A percentile compares a stretch with the other conserved stretches of the same genome.
Evolutionary conservation across 2,329 filamentous ascomycete genomes (phyloP).

Genomic region (Sclerotiophoma versabilis): DNA sequence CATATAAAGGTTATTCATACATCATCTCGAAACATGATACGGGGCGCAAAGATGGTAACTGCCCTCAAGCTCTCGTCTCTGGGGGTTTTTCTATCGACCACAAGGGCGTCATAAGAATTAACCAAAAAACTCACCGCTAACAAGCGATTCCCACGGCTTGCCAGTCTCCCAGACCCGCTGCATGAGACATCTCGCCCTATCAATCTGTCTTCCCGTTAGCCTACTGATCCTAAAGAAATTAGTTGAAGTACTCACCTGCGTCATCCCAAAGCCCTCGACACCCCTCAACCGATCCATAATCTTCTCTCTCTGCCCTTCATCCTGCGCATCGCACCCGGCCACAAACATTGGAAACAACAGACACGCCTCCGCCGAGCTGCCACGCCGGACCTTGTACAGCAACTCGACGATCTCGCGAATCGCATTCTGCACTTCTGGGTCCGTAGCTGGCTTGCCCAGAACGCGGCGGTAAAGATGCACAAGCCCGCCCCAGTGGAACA

Average conservation of each 20-base stretch:
- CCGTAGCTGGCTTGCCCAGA: constrained; percentile 64
- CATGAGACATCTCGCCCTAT: constrained; percentile 69
- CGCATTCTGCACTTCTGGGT: constrained; percentile 67
- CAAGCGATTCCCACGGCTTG: constrained; percentile 72
- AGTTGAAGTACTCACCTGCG: constrained; percentile 63
- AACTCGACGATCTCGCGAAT: constrained; percentile 69
- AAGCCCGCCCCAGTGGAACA: constrained; percentile 80
- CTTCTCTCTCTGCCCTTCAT: constrained; percentile 62
- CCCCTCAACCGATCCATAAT: constrained; percentile 71
- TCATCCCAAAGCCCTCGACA: constrained; percentile 77
- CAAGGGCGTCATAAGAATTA: constrained; percentile 14
- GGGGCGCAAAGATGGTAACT: too few relatives aligned
- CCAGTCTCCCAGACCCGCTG: constrained; percentile 73
- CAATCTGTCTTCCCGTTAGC: constrained; percentile 53
- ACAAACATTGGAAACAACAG: constrained; percentile 83
- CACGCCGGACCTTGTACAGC: constrained; percentile 67
- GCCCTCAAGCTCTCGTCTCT: neutral
- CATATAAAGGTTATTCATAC: neutral
- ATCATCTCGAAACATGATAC: neutral
- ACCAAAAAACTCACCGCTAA: constrained; percentile 72
- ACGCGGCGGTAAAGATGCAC: constrained; percentile 79
- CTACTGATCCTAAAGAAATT: neutral
- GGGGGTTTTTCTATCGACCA: too few relatives aligned
- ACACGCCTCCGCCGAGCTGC: constrained; percentile 76
- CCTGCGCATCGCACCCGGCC: constrained; percentile 75